These are phyloP conservation scores for Chaetomium tenue DNA, from an alignment of 495 filamentous ascomycete genomes.

Conservation along the genomic window DNA sequence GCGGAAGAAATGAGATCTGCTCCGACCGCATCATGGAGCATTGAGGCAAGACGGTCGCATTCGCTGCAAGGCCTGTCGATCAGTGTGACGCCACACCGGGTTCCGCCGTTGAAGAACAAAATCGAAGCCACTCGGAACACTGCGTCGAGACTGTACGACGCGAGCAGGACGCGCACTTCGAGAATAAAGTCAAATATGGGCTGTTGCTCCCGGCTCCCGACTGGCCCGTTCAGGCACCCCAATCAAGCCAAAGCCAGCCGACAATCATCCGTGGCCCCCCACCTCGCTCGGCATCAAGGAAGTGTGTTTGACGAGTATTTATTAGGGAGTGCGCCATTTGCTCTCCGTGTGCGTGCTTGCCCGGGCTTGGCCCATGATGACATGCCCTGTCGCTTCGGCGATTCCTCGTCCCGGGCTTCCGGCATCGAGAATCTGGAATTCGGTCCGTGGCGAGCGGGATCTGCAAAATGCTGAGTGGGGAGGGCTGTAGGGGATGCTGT, in stretches of 20 bases:
- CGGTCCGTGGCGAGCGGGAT: conserved; percentile 2
- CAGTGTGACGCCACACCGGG: neutral
- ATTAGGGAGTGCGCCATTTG: neutral
- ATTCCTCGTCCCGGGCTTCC: neutral
- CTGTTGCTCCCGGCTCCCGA: no score
- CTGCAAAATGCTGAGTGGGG: neutral
- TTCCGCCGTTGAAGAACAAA: neutral
- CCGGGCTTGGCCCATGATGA: neutral
- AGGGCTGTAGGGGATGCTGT: no score
- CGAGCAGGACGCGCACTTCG: no score
- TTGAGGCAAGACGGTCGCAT: neutral
- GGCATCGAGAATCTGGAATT: conserved; percentile 2
- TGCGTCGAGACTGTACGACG: no score
- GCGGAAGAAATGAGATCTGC: no score
- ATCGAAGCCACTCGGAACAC: no score
- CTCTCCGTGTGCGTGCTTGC: neutral
- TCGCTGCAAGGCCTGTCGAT: neutral
- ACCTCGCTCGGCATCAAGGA: no score
- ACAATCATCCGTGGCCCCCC: no score
- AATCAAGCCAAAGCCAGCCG: no score
- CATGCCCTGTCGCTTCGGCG: neutral
- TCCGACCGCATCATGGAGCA: no score
- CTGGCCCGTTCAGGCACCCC: no score
- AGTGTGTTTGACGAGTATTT: neutral
- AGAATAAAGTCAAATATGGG: no score